phyloP scores from a whole-genome alignment of 768 basidiomycete species.

The Cytidiella melzeri region DNA sequence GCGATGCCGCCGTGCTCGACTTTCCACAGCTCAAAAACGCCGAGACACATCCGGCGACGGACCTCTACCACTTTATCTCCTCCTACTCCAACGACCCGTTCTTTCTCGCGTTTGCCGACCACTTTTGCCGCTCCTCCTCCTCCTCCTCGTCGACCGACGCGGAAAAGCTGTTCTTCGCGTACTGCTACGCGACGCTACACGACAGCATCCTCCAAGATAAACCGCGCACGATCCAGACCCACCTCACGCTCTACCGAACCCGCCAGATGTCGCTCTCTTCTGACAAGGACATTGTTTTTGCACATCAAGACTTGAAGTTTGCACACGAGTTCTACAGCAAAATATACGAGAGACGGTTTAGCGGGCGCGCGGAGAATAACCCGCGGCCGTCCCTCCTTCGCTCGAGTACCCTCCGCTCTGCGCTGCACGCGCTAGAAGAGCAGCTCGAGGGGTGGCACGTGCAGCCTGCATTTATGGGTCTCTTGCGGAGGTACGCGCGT shows the following conservation, averaged over 20 bases:
- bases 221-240: constrained; percentile 66
- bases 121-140: constrained; percentile 58
- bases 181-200: constrained; percentile 69
- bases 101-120: constrained; percentile 78
- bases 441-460: constrained; percentile 47
- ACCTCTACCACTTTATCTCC: constrained; percentile 79
- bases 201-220: constrained; percentile 94
- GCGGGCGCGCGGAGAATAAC: constrained; percentile 63
- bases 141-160: constrained; percentile 50
- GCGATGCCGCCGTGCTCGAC: constrained; percentile 81
- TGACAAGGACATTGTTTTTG: constrained; percentile 59
- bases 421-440: constrained; percentile 55
- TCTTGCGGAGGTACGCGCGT: constrained; percentile 41
- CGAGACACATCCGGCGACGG: constrained; percentile 60
- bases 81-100: constrained; percentile 80
- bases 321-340: constrained; percentile 71
- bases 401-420: constrained; percentile 64
- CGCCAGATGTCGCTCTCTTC: constrained; percentile 54
- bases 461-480: constrained; percentile 16
- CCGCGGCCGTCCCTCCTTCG: constrained; percentile 62
- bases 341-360: constrained; percentile 69
- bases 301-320: constrained; percentile 69
- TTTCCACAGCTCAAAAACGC: constrained; percentile 70
- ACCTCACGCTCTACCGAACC: constrained; percentile 65
- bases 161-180: constrained; percentile 60